Evolutionary conservation across 306 rosid species (phyloP), one percentile per base, ranked within the genome.

Genomic region (Castanopsis chinensis): DNA sequence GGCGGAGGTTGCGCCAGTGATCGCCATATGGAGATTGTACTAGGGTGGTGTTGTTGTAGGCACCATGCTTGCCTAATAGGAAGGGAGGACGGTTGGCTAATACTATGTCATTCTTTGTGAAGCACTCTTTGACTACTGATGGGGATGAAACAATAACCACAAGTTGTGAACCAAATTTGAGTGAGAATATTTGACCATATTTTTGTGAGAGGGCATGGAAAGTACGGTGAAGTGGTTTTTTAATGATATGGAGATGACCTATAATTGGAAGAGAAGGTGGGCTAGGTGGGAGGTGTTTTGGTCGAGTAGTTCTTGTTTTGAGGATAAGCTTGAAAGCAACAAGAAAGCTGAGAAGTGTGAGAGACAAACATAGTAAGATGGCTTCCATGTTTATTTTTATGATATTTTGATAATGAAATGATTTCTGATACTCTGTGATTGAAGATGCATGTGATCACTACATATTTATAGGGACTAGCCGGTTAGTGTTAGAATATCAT

Each of bases 1-100:
- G 94, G n/a, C 96, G 94, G 1, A 89, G 57, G 87, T 89, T 93
- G 20, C 92, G 94, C 97, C 97, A 93, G 76, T 88, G 94, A 18
- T 91, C 96, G 3, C 96, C 96, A 53, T 91, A 88, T 0, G 92
- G 68, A 4, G 97, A 2, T 1, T 27, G 0, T 0, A 57, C 0
- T 0, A 93, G 0, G 3, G 58, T 73, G 72, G 94, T 88, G 73
- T 72, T 7, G 86, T 91, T 60, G 71, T 81, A 93, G 61, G 43
- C 85, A 0, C 89, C 0, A 78, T 86, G 74, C 83, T 93, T 89
- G 53, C 77, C 78, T 35, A 54, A 10, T 41, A 20, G 20, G 1
- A 83, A 45, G 11, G 1, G 77, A 0, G 87, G 58, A 11, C 96
- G 96, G 71, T 87, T 85, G 0, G 92, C 98, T 0, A 91, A 71